These are phyloP conservation scores for Periconia sp. DNA, from an alignment of 2,329 filamentous ascomycete genomes.

Conservation along the genomic window DNA sequence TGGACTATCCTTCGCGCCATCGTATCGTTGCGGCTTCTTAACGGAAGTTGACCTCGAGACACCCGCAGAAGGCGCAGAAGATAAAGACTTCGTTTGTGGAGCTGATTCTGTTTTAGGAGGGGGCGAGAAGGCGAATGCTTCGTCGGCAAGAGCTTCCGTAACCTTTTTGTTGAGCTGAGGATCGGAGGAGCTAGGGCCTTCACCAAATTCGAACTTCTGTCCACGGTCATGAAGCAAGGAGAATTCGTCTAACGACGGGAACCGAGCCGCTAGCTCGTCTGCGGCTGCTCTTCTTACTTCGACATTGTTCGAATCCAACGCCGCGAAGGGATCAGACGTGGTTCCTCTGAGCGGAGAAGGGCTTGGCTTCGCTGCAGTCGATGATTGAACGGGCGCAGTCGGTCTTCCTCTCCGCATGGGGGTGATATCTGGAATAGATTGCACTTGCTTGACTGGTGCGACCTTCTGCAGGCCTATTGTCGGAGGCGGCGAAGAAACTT, in stretches of 20 bases:
- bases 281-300: conserved; percentile 57
- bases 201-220: conserved; percentile 79
- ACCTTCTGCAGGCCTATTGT: conserved; percentile 82
- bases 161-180: conserved; percentile 68
- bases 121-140: conserved; percentile 71
- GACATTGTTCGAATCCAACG: conserved; percentile 73
- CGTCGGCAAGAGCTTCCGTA: conserved; percentile 79
- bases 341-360: conserved; percentile 74
- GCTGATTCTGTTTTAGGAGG: conserved; percentile 32
- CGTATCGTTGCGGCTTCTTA: conserved; percentile 33
- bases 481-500: conserved; percentile 61
- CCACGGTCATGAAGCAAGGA: conserved; percentile 85
- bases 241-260: conserved; percentile 93
- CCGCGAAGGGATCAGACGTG: conserved; percentile 84
- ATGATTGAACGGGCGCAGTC: conserved; percentile 56
- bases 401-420: conserved; percentile 92
- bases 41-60: conserved; percentile 40
- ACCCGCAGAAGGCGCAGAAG: conserved; percentile 37
- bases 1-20: conserved; percentile 28
- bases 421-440: conserved; percentile 83
- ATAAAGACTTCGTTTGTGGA: conserved; percentile 33
- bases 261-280: conserved; percentile 84
- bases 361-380: conserved; percentile 58
- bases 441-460: conserved; percentile 72
- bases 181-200: conserved; percentile 47